phyloP scores from a whole-genome alignment of 257 asterid species.

The Eustoma russellianum region DNA sequence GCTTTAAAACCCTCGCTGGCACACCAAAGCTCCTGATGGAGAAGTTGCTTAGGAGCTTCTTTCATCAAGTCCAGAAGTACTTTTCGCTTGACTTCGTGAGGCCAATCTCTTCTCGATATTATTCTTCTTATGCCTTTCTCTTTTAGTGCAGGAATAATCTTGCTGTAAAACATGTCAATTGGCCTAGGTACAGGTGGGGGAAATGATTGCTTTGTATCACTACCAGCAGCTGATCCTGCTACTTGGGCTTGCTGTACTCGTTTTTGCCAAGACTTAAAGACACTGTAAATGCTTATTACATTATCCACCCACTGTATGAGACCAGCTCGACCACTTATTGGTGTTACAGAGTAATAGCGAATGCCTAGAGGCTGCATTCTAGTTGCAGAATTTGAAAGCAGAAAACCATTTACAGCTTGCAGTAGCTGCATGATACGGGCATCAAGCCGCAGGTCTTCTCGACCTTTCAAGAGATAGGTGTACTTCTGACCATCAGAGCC shows the following conservation, averaged over 20 bases:
- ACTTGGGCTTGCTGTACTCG: slow-evolving; percentile 68
- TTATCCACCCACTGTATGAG: slow-evolving; percentile 98
- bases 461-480: slow-evolving; percentile 94
- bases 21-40: slow-evolving; percentile 96
- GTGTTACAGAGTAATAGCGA: slow-evolving; percentile 93
- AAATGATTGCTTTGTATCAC: slow-evolving; percentile 33
- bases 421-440: slow-evolving; percentile 98
- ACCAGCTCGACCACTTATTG: slow-evolving; percentile 98
- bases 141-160: slow-evolving; percentile 95
- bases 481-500: slow-evolving; percentile 93
- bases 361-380: slow-evolving; percentile 63
- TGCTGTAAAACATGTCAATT: slow-evolving; percentile 96
- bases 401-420: slow-evolving; percentile 86
- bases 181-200: slow-evolving; percentile 95
- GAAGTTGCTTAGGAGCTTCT: slow-evolving; percentile 94
- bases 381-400: slow-evolving; percentile 65
- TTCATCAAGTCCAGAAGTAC: slow-evolving; percentile 90
- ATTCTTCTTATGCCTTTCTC: slow-evolving; percentile 97
- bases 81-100: slow-evolving; percentile 90
- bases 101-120: slow-evolving; percentile 99
- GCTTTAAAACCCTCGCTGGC: slow-evolving; percentile 96
- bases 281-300: slow-evolving; percentile 79
- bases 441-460: slow-evolving; percentile 98
- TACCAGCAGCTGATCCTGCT: slow-evolving; percentile 45
- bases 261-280: slow-evolving; percentile 94